Conservation (phyloP, 352 stramenopile species). For the Globisporangium spinosum region DNA sequence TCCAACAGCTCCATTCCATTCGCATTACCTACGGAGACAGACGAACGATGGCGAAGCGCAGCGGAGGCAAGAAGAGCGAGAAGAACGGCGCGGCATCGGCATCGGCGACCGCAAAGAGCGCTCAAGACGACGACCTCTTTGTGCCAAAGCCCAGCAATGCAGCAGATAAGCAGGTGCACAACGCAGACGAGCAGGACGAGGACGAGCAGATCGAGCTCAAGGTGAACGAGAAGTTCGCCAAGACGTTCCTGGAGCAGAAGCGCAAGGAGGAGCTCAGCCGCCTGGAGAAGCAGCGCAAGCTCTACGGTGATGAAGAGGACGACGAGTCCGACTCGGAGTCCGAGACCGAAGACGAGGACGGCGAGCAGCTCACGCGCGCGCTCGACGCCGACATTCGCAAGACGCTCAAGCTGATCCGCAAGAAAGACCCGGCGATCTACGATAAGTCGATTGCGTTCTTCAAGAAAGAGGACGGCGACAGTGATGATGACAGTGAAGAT, state of each 20-base stretch:
- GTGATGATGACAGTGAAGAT: conserved; percentile 22
- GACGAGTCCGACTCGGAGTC: conserved; percentile 69
- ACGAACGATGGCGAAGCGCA: conserved; percentile 15
- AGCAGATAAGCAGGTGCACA: conserved; percentile 7
- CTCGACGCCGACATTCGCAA: conserved; percentile 77
- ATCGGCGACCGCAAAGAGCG: neutral
- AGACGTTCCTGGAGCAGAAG: conserved; percentile 69
- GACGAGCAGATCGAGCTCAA: conserved; percentile 41
- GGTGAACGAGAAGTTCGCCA: conserved; percentile 79
- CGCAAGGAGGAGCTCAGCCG: conserved; percentile 75
- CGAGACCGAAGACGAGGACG: conserved; percentile 84
- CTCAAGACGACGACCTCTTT: conserved; percentile 31
- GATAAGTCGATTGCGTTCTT: conserved; percentile 91
- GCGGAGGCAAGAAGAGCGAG: conserved; percentile 18
- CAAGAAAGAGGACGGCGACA: conserved; percentile 31
- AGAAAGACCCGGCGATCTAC: conserved; percentile 91
- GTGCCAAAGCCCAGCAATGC: conserved; percentile 25
- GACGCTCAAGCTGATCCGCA: conserved; percentile 89
- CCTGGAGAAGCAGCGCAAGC: conserved; percentile 42
- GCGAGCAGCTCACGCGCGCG: conserved; percentile 66
- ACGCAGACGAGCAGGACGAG: conserved; percentile 15
- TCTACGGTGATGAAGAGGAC: conserved; percentile 23
- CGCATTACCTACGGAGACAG: neutral
- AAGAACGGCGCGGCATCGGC: neutral
- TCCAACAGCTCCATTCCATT: conserved; percentile 3